Conservation (phyloP, 805 yeast species). For the Candida gorgasii region DNA sequence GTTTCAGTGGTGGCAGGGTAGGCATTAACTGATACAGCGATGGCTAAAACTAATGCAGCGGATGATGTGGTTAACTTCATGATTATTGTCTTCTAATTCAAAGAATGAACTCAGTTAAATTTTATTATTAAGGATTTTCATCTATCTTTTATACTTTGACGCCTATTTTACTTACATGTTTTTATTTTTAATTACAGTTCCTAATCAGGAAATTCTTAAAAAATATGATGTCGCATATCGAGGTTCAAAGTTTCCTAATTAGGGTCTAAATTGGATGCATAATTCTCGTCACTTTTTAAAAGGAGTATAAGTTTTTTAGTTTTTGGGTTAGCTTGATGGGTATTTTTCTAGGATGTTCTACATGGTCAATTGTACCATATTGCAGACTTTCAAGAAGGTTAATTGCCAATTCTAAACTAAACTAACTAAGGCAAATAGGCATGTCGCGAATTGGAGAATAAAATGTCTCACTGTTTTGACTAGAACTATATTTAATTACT, state of each 20-base stretch:
- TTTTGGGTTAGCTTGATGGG: too few species aligned
- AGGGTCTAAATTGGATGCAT: not conserved
- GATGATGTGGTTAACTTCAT: conserved; percentile 37
- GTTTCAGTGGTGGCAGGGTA: conserved; percentile 31
- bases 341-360: too few species aligned
- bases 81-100: conserved; percentile 10
- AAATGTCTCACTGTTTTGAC: not conserved
- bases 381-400: too few species aligned
- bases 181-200: conserved; percentile 14
- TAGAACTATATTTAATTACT: not conserved
- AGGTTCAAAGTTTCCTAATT: conserved; percentile 4
- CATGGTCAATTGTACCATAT: too few species aligned
- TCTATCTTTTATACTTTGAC: not conserved
- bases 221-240: conserved; percentile 1
- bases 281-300: too few species aligned
- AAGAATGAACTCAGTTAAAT: conserved; percentile 6
- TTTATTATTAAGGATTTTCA: not conserved
- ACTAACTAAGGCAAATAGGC: not conserved
- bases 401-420: too few species aligned
- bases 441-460: not conserved
- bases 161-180: not conserved
- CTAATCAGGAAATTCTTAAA: conserved; percentile 15
- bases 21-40: conserved; percentile 28
- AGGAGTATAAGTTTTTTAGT: too few species aligned
- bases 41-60: conserved; percentile 29